Base-by-base conservation (phyloP, 306 rosid species). In the Sechiopsis laciniata region DNA sequence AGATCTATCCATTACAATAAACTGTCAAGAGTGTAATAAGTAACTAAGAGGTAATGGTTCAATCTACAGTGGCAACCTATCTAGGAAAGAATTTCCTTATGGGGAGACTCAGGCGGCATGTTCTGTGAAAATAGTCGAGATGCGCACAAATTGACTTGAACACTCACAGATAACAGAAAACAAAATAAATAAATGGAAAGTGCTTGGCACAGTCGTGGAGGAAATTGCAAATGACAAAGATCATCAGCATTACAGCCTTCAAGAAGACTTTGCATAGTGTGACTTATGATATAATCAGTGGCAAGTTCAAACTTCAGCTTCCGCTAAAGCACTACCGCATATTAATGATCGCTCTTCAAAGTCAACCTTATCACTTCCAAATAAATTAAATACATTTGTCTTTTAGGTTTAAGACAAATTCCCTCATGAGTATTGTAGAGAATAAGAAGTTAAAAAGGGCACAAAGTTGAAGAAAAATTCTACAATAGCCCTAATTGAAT, bases 251-350 rank as follows among this genome's bases (percentile, higher is more conserved):
- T 88, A 70, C 87, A 86, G 10, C 88, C 92, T 74, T 87, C 92
- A 8, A 94, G 85, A 20, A 94, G 90, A 76, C 86, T 75, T 84
- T 94, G 87, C 77, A 94, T 14, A 46, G 88, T 86, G 88, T 94
- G 99, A 83, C 99, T 94, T 10, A 94, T 74, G 72, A 87, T 85
- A 82, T 89, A 94, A 82, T 94, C 96, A 6, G 96, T 90, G 10
- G 98, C 95, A 76, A 94, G 86, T 60, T 94, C 90, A 65, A 86
- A 81, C 74, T 94, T 76, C 84, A 52, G 97, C 82, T 83, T 91
- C 97, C 57, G 91, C 89, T 10, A 48, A 84, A 20, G 97, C 95
- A 79, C 86, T 94, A 24, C 84, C 90, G 55, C 97, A 94, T 76
- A 94, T 77, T 12, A 86, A 74, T n/a, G 87, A 72, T 10, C 95